Evolutionary conservation across 805 yeast species (phyloP), one percentile per base, ranked within the genome.

Genomic region (Starmerella gropengiesseri): DNA sequence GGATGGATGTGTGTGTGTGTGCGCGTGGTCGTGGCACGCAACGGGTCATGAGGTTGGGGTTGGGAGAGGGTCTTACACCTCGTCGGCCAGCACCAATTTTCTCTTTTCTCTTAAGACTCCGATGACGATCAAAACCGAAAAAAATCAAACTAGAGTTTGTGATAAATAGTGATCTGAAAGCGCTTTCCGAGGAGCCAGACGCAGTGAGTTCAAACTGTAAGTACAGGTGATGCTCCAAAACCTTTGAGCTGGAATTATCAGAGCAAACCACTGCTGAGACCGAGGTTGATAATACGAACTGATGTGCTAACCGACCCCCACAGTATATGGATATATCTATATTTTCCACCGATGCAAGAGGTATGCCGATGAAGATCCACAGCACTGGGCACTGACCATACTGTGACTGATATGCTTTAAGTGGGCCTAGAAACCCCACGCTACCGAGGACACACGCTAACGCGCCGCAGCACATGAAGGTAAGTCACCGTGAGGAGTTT

Each of bases 381-480:
- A 74, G 95, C 96, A 87, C 96, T 87, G 96, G 96, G 96, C 96
- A 86, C 96, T 78, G 96, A 82, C 65, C 60, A 22, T 7, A 51
- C 55, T 56, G 77, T 86, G 95, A 86, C 94, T 83, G 95, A 86
- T 86, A 81, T 67, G 73, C 94, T 93, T 83, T 67, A 55, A 63
- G 77, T 78, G 87, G 94, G 94, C 95, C 84, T 91, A 80, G 91
- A 93, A 87, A 87, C 81, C 95, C 93, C 83, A 74, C 77, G 76
- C 67, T 62, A 83, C 95, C 74, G 95, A 85, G 74, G 54, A 44
- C 50, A 29, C 22, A 20, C 40, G 45, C 55, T 49, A 54, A 52
- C 56, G 41, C 39, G 36, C 41, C 28, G n/a, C n/a, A n/a, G n/a
- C n/a, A n/a, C n/a, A n/a, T n/a, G 38, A 41, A n/a, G 45, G 57